Evolutionary conservation across 768 basidiomycete species (phyloP).

Genomic region (Panellus pusillus): DNA sequence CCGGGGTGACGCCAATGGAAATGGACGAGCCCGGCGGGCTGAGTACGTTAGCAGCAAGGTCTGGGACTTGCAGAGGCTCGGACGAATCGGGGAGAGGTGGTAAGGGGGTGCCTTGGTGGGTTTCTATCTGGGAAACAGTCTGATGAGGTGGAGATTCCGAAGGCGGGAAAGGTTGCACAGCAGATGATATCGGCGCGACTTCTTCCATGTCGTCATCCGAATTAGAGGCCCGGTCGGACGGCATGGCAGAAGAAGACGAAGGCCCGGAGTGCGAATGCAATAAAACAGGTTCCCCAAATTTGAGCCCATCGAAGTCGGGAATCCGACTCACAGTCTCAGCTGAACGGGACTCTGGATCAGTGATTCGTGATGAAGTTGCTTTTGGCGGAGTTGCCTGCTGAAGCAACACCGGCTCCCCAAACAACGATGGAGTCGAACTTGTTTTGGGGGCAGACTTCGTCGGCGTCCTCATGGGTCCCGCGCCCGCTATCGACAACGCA

Average conservation of each 20-base stretch:
- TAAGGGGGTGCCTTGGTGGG: no score
- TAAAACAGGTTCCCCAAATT: slow-evolving; percentile 4
- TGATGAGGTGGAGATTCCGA: not conserved
- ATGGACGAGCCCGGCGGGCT: not conserved
- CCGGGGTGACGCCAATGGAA: not conserved
- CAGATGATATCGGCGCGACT: slow-evolving; percentile 15
- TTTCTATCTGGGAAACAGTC: no score
- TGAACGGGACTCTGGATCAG: not conserved
- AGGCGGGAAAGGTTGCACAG: no score
- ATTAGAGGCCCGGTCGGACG: slow-evolving; percentile 11
- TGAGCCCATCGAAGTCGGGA: not conserved
- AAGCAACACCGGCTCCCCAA: slow-evolving; percentile 10
- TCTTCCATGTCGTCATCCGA: slow-evolving; percentile 47
- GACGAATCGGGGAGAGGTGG: not conserved
- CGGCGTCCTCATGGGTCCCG: slow-evolving; percentile 37
- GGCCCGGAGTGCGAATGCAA: not conserved
- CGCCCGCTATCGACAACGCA: slow-evolving; percentile 64
- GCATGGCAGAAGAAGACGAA: not conserved
- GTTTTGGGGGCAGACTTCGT: slow-evolving; percentile 2
- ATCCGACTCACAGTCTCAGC: no score
- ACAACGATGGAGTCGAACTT: not conserved
- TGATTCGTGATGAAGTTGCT: not conserved
- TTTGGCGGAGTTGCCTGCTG: not conserved
- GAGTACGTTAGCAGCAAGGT: not conserved
- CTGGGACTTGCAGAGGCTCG: not conserved